These are phyloP conservation scores for Neurospora sp. DNA, from an alignment of 495 filamentous ascomycete species.

Conservation along the genomic window DNA sequence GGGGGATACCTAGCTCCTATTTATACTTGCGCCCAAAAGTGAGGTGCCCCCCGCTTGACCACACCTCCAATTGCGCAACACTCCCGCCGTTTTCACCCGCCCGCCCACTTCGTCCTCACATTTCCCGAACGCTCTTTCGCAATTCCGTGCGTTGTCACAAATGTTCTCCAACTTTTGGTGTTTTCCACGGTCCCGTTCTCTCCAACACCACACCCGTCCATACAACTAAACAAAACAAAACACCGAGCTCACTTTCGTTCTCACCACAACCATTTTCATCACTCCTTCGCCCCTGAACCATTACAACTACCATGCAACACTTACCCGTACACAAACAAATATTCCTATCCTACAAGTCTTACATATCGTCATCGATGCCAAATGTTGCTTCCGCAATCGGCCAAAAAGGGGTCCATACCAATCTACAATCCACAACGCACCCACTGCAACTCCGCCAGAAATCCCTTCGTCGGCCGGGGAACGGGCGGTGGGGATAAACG, in stretches of 20 bases:
- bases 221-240: background rate
- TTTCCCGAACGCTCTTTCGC: background rate
- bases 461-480: background rate
- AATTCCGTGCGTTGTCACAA: background rate
- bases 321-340: background rate
- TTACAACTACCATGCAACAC: background rate
- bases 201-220: background rate
- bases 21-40: slow-evolving; percentile 18
- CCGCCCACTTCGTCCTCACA: background rate
- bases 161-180: background rate
- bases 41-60: background rate
- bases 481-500: background rate
- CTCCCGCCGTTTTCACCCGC: background rate
- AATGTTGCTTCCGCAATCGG: background rate
- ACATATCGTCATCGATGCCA: background rate
- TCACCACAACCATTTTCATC: background rate
- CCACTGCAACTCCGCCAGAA: background rate
- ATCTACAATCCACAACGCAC: background rate
- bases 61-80: background rate
- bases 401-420: background rate
- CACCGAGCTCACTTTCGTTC: background rate
- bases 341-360: background rate
- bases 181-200: background rate
- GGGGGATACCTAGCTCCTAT: slow-evolving; percentile 11
- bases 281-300: background rate